Evolutionary conservation across 768 basidiomycete genomes (phyloP).

Genomic region (Lentinula detonsa): DNA sequence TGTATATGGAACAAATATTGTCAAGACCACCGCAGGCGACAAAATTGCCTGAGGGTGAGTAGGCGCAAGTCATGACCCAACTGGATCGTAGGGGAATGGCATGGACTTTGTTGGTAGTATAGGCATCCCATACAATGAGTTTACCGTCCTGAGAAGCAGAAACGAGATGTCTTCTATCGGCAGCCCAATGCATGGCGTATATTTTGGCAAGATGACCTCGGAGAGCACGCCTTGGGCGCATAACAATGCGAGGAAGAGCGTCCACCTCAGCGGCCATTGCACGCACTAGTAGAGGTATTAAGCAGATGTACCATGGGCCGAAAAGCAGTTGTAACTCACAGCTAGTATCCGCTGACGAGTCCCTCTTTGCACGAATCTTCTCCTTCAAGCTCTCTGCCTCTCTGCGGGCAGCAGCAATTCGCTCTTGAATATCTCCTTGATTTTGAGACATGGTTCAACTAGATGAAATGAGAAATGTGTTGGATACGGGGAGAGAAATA

Average conservation of each 20-base stretch:
- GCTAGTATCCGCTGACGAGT: conserved; percentile 97
- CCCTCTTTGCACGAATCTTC: conserved; percentile 95
- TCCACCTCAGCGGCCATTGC: conserved; percentile 99
- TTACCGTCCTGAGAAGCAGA: conserved; percentile 99
- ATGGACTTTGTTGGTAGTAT: conserved; percentile 99
- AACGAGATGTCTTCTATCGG: conserved; percentile 94
- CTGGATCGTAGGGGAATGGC: conserved; percentile 96
- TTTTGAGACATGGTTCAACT: conserved; percentile 59
- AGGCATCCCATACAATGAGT: conserved; percentile 99
- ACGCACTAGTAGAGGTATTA: conserved; percentile 54
- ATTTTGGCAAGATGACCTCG: conserved; percentile 99
- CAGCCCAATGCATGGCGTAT: conserved; percentile 99
- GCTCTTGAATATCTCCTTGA: conserved; percentile 81
- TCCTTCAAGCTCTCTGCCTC: conserved; percentile 98
- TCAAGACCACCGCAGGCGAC: conserved; percentile 99
- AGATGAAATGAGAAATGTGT: neutral
- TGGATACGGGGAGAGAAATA: neutral
- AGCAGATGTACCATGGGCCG: neutral
- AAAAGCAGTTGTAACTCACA: conserved; percentile 48
- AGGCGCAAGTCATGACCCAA: conserved; percentile 99
- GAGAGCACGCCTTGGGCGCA: conserved; percentile 92
- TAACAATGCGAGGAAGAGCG: conserved; percentile 90
- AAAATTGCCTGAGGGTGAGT: conserved; percentile 93
- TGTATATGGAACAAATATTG: conserved; percentile 99
- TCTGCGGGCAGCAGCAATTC: conserved; percentile 93